Evolutionary conservation across 805 yeast genomes (phyloP).

Genomic region (Kuraishia borneana): DNA sequence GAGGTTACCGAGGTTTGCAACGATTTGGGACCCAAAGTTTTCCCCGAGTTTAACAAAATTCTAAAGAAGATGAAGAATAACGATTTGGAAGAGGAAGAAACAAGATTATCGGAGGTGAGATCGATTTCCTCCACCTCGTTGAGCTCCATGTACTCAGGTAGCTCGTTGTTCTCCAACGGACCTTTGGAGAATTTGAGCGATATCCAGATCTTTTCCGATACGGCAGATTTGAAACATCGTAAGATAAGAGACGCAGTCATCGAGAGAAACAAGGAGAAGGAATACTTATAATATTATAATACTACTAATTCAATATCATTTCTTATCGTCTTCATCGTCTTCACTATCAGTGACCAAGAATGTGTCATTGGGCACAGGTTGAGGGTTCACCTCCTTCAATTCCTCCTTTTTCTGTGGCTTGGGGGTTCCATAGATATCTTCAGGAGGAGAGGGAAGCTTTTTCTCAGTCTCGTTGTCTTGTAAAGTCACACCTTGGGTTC

Average conservation of each 20-base stretch:
- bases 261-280: neutral
- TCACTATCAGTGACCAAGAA: slow-evolving; percentile 42
- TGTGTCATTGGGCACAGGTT: slow-evolving; percentile 32
- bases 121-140: slow-evolving; percentile 3
- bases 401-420: slow-evolving; percentile 35
- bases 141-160: too few species aligned
- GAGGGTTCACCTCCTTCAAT: slow-evolving; percentile 25
- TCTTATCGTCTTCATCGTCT: slow-evolving; percentile 22
- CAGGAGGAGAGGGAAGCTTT: neutral
- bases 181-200: slow-evolving; percentile 16
- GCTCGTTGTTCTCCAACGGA: slow-evolving; percentile 1
- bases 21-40: slow-evolving; percentile 72
- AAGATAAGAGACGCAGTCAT: neutral
- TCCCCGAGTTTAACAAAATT: slow-evolving; percentile 58
- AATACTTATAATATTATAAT: neutral
- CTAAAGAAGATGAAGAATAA: slow-evolving; percentile 5
- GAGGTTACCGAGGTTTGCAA: slow-evolving; percentile 77
- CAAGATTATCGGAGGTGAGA: slow-evolving; percentile 8
- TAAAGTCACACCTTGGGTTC: neutral
- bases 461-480: slow-evolving; percentile 3
- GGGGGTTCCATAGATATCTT: slow-evolving; percentile 8
- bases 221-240: slow-evolving; percentile 10
- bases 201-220: slow-evolving; percentile 22
- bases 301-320: slow-evolving; percentile 5
- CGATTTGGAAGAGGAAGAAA: slow-evolving; percentile 9